Evolutionary conservation across 305 asterid genomes (phyloP), one percentile per base, ranked within the genome.

Genomic region (Fraxinus sp.): DNA sequence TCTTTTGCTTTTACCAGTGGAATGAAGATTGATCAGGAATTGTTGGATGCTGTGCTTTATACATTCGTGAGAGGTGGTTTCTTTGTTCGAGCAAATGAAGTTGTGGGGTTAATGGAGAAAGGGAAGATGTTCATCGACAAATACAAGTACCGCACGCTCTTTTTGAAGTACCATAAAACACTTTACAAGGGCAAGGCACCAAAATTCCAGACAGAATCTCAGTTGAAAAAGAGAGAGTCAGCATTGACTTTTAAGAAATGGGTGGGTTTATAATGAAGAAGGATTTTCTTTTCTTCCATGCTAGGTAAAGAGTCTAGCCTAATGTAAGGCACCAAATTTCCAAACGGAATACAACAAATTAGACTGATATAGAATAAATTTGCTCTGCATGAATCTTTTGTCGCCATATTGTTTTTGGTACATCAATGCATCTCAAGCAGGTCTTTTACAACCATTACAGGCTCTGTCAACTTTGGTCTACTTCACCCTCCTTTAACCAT

Each of bases 61-160:
- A 92, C 97, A 10, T 92, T 95, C 24, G 99, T 90, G 10, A 88
- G 98, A 84, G 99, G 98, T 33, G 98, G 99, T 4, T 95, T 93
- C 85, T 95, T 95, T 82, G 77, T 78, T 52, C 91, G 99, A 64
- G 98, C 97, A 36, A 93, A 90, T 72, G 98, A 95, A 82, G 99
- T 91, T 26, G 90, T 91, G 76, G 95, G 89, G 79, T 88, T 93
- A 91, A 95, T 94, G 90, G 98, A 94, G 90, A 87, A 86, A 83
- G 91, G 90, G 5, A 74, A 85, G 22, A 92, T 95, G 94, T 94
- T 95, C 77, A 62, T 94, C 20, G 98, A 95, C 87, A 95, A 93
- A 91, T 95, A 93, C 77, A 94, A 93, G 89, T 94, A 94, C 64
- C 93, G 99, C 3, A 66, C 88, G 3, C 89, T 95, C 64, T 94